Percentiles rank a stretch among this genome's conserved stretches.
Evolutionary conservation across 1,284 basidiomycete genomes (phyloP).

Genomic region (Tilletia caries): DNA sequence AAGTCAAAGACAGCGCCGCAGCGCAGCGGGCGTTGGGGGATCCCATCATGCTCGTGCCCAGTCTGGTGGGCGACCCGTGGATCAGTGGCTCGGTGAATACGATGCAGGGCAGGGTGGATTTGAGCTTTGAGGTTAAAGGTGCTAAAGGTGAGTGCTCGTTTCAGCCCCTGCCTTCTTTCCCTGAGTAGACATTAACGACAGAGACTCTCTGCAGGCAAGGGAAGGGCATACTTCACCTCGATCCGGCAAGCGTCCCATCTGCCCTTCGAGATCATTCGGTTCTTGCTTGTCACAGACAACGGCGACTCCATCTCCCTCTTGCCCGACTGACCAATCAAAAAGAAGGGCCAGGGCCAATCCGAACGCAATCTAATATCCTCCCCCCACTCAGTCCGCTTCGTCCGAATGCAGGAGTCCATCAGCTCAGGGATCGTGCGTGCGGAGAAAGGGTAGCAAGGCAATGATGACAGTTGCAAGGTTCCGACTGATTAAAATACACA

Average conservation of each 20-base stretch:
- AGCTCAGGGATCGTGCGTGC: no score
- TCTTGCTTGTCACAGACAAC: constrained; percentile 33
- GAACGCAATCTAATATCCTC: no score
- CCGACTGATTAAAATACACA: no score
- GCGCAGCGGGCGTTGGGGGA: constrained; percentile 25
- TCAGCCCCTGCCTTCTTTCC: no score
- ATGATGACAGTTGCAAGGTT: no score
- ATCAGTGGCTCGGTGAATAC: constrained; percentile 39
- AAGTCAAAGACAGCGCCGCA: constrained; percentile 27
- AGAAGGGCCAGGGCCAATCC: neutral
- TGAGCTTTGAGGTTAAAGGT: constrained; percentile 35
- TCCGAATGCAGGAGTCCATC: no score
- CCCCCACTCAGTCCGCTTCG: no score
- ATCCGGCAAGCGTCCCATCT: constrained; percentile 28
- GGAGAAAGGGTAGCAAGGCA: no score
- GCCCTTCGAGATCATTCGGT: constrained; percentile 39
- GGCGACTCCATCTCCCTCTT: constrained; percentile 24
- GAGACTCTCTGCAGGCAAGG: constrained; percentile 14
- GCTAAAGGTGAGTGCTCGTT: constrained; percentile 14
- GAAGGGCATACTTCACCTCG: constrained; percentile 42
- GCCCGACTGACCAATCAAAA: neutral
- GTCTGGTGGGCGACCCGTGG: constrained; percentile 23
- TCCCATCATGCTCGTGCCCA: constrained; percentile 20
- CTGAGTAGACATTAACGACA: neutral
- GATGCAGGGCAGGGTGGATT: constrained; percentile 43